Evolutionary conservation across 148 eudicot species (phyloP).

Genomic region (Polygonum aviculare): DNA sequence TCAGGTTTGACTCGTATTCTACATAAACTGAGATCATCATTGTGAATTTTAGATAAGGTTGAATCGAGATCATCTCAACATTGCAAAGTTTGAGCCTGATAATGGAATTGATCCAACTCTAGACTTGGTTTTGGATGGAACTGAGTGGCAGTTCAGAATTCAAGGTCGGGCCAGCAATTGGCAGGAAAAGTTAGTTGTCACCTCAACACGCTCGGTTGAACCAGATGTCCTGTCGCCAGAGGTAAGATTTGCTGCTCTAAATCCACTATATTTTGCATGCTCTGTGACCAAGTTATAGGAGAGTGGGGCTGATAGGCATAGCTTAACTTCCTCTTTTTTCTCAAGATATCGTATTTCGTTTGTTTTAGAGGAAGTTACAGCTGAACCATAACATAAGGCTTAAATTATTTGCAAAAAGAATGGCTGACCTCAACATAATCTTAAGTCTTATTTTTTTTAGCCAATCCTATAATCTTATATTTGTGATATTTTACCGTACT

Average conservation of each 20-base stretch:
- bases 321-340: not conserved
- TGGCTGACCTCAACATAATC: not conserved
- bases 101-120: constrained; percentile 89
- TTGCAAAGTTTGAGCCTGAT: constrained; percentile 97
- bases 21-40: not conserved
- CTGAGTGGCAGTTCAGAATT: constrained; percentile 99
- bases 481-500: not conserved
- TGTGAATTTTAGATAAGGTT: constrained; percentile 66
- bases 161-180: constrained; percentile 98
- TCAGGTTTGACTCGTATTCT: not conserved
- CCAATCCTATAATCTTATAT: not conserved
- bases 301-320: not conserved
- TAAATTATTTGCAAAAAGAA: not conserved
- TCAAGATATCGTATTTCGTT: too few relatives aligned
- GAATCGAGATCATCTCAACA: constrained; percentile 87
- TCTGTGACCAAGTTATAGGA: not conserved
- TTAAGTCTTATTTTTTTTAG: not conserved
- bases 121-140: constrained; percentile 94
- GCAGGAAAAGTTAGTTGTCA: constrained; percentile 97
- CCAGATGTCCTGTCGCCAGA: constrained; percentile 96
- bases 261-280: not conserved
- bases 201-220: constrained; percentile 94
- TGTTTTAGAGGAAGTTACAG: too few relatives aligned
- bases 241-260: constrained; percentile 34
- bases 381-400: too few relatives aligned